Conservation (phyloP, 2,329 filamentous ascomycete genomes). For the Mycocentrospora acerina region DNA sequence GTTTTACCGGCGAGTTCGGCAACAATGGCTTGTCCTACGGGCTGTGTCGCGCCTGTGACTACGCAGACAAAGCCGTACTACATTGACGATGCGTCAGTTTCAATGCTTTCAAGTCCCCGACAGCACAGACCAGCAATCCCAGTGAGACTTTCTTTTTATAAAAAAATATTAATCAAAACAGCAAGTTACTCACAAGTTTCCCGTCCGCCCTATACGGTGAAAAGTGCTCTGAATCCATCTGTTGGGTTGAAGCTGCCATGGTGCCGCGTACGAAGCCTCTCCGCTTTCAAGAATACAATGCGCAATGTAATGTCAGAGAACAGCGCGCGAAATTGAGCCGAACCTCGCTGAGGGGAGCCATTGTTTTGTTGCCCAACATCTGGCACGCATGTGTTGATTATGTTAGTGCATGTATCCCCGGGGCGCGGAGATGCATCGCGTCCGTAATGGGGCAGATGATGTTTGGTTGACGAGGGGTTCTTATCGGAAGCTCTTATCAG, state of each 20-base stretch:
- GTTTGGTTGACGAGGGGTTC: slow-evolving; percentile 17
- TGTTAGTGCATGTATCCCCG: slow-evolving; percentile 33
- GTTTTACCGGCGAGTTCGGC: slow-evolving; percentile 58
- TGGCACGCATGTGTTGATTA: too few species aligned
- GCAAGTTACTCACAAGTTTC: slow-evolving; percentile 51
- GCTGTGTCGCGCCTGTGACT: slow-evolving; percentile 62
- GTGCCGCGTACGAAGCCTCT: too few species aligned
- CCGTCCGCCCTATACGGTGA: slow-evolving; percentile 60
- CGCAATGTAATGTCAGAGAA: neutral
- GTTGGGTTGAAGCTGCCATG: slow-evolving; percentile 9
- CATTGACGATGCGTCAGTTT: neutral
- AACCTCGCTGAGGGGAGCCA: too few species aligned
- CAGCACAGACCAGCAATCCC: too few species aligned
- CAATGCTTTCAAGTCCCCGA: neutral
- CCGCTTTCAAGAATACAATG: too few species aligned
- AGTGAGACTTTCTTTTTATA: too few species aligned
- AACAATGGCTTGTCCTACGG: slow-evolving; percentile 62
- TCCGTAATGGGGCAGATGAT: slow-evolving; percentile 1
- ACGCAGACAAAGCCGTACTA: slow-evolving; percentile 67
- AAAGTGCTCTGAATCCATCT: slow-evolving; percentile 51
- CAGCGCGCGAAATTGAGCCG: slow-evolving; percentile 20
- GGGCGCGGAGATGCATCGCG: slow-evolving; percentile 40
- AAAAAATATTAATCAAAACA: too few species aligned
- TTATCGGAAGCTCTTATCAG: slow-evolving; percentile 15
- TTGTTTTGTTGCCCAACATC: too few species aligned